Percentiles rank a stretch among this genome's conserved stretches.
phyloP scores from a whole-genome alignment of 495 filamentous ascomycete species.

The Tricharina praecox region DNA sequence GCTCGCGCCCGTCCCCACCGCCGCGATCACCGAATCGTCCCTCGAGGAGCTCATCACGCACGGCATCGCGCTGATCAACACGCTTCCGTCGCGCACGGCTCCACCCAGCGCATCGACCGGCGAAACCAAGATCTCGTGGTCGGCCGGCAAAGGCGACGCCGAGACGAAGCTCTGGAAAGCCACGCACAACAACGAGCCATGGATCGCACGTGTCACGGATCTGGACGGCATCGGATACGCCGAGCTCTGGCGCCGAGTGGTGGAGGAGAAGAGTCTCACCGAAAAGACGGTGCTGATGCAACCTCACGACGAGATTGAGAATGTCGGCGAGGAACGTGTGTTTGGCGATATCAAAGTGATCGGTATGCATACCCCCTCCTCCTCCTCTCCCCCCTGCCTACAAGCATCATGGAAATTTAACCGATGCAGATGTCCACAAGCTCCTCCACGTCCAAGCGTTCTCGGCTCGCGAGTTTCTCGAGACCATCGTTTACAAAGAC shows the following conservation, averaged over 20 bases:
- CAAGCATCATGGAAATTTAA: not conserved
- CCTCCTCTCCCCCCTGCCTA: too few species aligned
- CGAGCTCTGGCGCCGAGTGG: slow-evolving; percentile 9
- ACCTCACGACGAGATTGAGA: slow-evolving; percentile 16
- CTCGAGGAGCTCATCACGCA: not conserved
- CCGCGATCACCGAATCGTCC: not conserved
- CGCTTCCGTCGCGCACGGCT: not conserved
- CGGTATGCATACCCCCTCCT: slow-evolving; percentile 16
- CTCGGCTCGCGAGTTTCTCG: slow-evolving; percentile 20
- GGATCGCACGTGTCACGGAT: slow-evolving; percentile 16
- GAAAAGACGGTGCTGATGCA: slow-evolving; percentile 14
- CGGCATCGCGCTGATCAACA: not conserved
- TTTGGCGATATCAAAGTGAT: slow-evolving; percentile 15
- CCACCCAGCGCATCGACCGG: not conserved
- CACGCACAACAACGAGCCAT: slow-evolving; percentile 17
- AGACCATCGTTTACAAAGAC: slow-evolving; percentile 18
- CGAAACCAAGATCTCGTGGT: not conserved
- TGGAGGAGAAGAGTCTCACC: slow-evolving; percentile 12
- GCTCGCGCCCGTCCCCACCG: slow-evolving; percentile 2
- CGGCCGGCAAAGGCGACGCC: slow-evolving; percentile 14
- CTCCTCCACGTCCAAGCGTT: slow-evolving; percentile 24
- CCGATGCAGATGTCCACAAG: slow-evolving; percentile 15
- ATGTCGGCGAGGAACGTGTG: slow-evolving; percentile 10
- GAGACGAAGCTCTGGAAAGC: slow-evolving; percentile 18
- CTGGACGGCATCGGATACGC: slow-evolving; percentile 14